phyloP scores from a whole-genome alignment of 176 grass and related monocot genomes.

The Triticum urartu region DNA sequence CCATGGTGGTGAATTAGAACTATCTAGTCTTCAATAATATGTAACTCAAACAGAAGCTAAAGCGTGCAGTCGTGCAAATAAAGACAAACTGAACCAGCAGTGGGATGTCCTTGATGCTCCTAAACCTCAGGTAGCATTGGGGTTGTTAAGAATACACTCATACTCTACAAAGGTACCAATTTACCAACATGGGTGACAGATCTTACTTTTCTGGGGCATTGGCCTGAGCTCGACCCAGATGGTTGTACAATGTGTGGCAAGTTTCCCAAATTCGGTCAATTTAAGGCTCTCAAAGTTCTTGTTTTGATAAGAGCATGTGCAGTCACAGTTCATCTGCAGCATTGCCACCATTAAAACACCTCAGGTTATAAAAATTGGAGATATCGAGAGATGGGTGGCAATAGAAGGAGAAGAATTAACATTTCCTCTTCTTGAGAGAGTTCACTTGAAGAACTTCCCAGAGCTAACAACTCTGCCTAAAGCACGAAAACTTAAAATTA shows the following conservation, averaged over 20 bases:
- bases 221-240: background rate
- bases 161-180: background rate
- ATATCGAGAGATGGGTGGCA: background rate
- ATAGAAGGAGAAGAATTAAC: background rate
- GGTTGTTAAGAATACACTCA: background rate
- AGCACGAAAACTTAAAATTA: slow-evolving; percentile 5
- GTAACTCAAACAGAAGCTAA: too few relatives aligned
- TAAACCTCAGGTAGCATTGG: background rate
- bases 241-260: background rate
- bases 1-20: too few relatives aligned
- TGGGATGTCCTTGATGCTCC: background rate
- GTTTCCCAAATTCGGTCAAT: background rate
- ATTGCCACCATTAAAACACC: background rate
- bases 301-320: background rate
- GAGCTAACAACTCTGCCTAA: background rate
- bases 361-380: background rate
- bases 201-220: background rate
- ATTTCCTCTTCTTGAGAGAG: background rate
- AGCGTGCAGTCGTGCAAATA: too few relatives aligned
- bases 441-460: background rate
- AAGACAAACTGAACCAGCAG: too few relatives aligned
- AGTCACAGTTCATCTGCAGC: background rate
- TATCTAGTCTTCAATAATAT: too few relatives aligned
- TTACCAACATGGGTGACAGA: background rate
- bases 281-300: background rate